These are phyloP conservation scores for Hapsidospora chrysogenum DNA, from an alignment of 495 filamentous ascomycete genomes.

Conservation along the genomic window DNA sequence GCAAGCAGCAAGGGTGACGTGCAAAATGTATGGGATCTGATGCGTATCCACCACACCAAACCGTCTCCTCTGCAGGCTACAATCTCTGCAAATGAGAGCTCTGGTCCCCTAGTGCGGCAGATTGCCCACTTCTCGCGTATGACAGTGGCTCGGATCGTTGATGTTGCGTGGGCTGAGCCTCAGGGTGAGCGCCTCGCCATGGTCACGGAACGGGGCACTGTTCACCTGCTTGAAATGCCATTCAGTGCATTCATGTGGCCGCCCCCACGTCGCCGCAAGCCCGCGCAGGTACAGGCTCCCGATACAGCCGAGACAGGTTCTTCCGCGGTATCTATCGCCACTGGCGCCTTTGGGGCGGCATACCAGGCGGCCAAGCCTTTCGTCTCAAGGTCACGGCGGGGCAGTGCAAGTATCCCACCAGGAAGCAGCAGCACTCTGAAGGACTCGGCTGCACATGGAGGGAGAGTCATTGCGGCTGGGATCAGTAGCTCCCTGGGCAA, in stretches of 20 bases:
- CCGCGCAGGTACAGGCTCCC: conserved; percentile 22
- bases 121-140: conserved; percentile 75
- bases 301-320: conserved; percentile 19
- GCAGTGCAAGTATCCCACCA: conserved; percentile 14
- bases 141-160: conserved; percentile 77
- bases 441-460: conserved; percentile 51
- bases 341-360: conserved; percentile 49
- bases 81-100: conserved; percentile 10
- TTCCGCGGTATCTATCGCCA: conserved; percentile 35
- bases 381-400: conserved; percentile 30
- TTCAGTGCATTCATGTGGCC: conserved; percentile 76
- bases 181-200: conserved; percentile 68
- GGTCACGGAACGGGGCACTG: conserved; percentile 81
- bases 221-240: conserved; percentile 82
- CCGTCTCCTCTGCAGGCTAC: conserved; percentile 30
- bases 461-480: conserved; percentile 66
- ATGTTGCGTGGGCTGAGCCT: conserved; percentile 75
- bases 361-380: conserved; percentile 35
- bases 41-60: conserved; percentile 47
- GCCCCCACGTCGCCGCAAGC: conserved; percentile 49
- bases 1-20: conserved; percentile 87
- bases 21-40: conserved; percentile 83
- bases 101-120: conserved; percentile 47
- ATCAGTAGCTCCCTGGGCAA: conserved; percentile 73
- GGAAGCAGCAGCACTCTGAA: conserved; percentile 38